These are phyloP conservation scores for Strigomonas oncopelti DNA, from an alignment of 208 protist species.

Conservation along the genomic window DNA sequence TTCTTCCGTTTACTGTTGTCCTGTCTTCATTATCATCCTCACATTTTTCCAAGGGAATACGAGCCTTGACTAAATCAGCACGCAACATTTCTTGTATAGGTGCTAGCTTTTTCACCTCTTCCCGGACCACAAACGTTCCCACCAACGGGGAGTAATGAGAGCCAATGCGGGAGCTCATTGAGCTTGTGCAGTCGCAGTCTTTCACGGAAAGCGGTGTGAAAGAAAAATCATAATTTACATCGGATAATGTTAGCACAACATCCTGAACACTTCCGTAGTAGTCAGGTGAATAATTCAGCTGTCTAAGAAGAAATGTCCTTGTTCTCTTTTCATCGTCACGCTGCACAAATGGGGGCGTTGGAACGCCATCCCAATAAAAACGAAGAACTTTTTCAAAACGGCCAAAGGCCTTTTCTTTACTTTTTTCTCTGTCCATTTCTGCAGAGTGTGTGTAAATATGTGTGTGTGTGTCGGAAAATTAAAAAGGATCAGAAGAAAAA, in stretches of 20 bases:
- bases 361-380: conserved; percentile 84
- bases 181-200: conserved; percentile 15
- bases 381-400: conserved; percentile 81
- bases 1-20: neutral
- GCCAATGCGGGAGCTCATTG: conserved; percentile 70
- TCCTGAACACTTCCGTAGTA: conserved; percentile 60
- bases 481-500: conserved; percentile 20
- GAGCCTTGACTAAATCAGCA: conserved; percentile 17
- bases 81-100: neutral
- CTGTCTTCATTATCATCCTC: conserved; percentile 21
- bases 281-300: conserved; percentile 69
- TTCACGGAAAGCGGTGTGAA: conserved; percentile 38
- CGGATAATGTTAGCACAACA: conserved; percentile 16
- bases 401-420: conserved; percentile 39
- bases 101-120: conserved; percentile 2
- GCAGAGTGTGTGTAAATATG: conserved; percentile 14
- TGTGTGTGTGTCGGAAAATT: neutral
- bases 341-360: conserved; percentile 53
- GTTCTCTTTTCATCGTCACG: conserved; percentile 16
- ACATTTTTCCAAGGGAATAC: conserved; percentile 63
- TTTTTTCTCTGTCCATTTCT: conserved; percentile 3
- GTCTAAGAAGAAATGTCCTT: conserved; percentile 56
- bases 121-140: conserved; percentile 50
- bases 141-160: conserved; percentile 85
- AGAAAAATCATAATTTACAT: conserved; percentile 17